Evolutionary conservation across 2,329 filamentous ascomycete genomes (phyloP), one percentile per base, ranked within the genome.

Genomic region (Cladosporium austrohemisphaericum): DNA sequence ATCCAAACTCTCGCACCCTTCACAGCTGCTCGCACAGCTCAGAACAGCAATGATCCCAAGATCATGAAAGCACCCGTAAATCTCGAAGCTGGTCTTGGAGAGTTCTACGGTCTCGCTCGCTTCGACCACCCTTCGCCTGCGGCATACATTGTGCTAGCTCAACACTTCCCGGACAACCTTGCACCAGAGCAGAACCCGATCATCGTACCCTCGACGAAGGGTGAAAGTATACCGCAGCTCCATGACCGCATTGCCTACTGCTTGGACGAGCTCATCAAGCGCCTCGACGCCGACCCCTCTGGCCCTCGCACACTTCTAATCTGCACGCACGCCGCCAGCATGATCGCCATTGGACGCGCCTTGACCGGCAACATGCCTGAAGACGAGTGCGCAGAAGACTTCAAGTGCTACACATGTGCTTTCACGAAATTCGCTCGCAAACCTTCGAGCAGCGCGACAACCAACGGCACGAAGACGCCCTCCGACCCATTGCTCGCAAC

Each of bases 21-120:
- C 58, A 73, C 84, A 41, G 67, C 72, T n/a, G 65, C 65, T 9
- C 72, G 81, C 70, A 41, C 62, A 69, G 52, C 66, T 60, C 40
- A 51, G 50, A 31, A 31, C 8, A 25, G 16, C 25, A 41, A 32
- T 14, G 50, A 55, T 25, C 16, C 44, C 5, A 52, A 53, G 22
- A n/a, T 35, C 13, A 33, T 33, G 19, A 52, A 52, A 29, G 53
- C 55, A 13, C 48, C 50, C 14, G 57, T 67, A 40, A 56, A 63
- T 32, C 54, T 74, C 61, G 51, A 74, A 64, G 58, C 72, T 59
- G 55, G 75, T 60, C 57, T 76, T 60, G 70, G 88, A 53, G 93
- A 98, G 73, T 97, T 93, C 85, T 97, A 93, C 66, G 93, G 93
- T 20, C 77, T 81, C 40, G 89, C 91, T 13, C 82, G 83, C 52